phyloP scores from a whole-genome alignment of 352 stramenopile species.

The Globisporangium acanthophoron region DNA sequence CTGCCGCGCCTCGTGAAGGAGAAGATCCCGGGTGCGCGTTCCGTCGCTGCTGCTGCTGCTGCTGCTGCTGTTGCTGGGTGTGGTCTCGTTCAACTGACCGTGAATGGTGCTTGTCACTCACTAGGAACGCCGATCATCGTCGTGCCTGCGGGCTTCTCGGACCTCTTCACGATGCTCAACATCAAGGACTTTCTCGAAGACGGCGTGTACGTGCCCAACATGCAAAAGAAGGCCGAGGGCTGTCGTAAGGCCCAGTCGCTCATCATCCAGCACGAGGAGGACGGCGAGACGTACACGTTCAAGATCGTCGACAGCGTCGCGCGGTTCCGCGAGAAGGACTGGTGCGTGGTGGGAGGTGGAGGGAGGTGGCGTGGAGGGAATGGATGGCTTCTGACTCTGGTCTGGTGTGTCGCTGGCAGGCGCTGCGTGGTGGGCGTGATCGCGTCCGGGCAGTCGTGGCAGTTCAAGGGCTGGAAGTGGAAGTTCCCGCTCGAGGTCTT shows the following conservation, averaged over 20 bases:
- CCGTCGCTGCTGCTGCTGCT: not conserved
- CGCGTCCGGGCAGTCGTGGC: constrained; percentile 85
- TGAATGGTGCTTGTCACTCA: not conserved
- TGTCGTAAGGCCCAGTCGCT: constrained; percentile 78
- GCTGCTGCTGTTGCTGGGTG: too few species aligned
- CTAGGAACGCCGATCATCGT: constrained; percentile 89
- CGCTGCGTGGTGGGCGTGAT: constrained; percentile 87
- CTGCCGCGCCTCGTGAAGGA: constrained; percentile 65
- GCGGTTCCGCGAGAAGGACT: constrained; percentile 85
- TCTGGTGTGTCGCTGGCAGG: constrained; percentile 26
- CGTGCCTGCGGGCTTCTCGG: constrained; percentile 80
- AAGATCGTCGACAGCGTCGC: constrained; percentile 86
- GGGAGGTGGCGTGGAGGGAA: not conserved
- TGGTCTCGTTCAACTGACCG: not conserved
- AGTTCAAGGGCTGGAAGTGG: constrained; percentile 93
- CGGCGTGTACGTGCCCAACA: constrained; percentile 73
- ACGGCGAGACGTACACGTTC: constrained; percentile 80
- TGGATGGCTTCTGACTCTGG: not conserved
- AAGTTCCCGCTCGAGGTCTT: constrained; percentile 90
- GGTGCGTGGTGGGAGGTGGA: constrained; percentile 27
- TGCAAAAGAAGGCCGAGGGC: constrained; percentile 84
- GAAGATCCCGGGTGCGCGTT: constrained; percentile 52
- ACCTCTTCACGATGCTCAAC: constrained; percentile 89
- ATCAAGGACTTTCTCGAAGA: constrained; percentile 85
- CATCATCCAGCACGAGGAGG: constrained; percentile 76